Evolutionary conservation across 108 stramenopile species (phyloP).

Genomic region (Pinguiococcus pyrenoidosus): DNA sequence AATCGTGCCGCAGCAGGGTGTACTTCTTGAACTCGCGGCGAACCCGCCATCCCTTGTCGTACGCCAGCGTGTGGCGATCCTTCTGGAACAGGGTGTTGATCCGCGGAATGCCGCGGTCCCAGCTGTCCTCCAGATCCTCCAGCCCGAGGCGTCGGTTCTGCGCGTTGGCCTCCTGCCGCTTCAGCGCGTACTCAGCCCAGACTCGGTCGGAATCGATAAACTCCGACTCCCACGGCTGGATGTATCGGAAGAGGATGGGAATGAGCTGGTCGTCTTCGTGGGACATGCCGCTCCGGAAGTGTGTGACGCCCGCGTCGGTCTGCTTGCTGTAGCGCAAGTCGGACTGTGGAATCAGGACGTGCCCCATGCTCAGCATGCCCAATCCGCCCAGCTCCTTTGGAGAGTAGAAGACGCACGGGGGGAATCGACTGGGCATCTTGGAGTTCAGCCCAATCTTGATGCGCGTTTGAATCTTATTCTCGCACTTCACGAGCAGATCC

Average conservation of each 20-base stretch:
- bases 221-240: constrained; percentile 98
- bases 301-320: constrained; percentile 92
- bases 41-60: constrained; percentile 82
- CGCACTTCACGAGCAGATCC: constrained; percentile 63
- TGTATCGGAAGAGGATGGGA: constrained; percentile 93
- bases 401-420: constrained; percentile 47
- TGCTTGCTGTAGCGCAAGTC: constrained; percentile 97
- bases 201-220: constrained; percentile 97
- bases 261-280: constrained; percentile 98
- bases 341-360: constrained; percentile 95
- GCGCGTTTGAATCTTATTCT: constrained; percentile 98
- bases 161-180: constrained; percentile 95
- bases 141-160: constrained; percentile 95
- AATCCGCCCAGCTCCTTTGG: constrained; percentile 98
- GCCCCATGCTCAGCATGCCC: constrained; percentile 98
- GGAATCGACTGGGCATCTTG: constrained; percentile 85
- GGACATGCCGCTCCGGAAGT: constrained; percentile 92
- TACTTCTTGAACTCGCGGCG: constrained; percentile 94
- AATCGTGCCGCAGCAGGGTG: constrained; percentile 82
- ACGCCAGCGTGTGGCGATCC: constrained; percentile 36
- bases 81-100: constrained; percentile 93
- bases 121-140: constrained; percentile 98
- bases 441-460: constrained; percentile 99
- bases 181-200: constrained; percentile 98
- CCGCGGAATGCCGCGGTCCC: constrained; percentile 97